A percentile compares a stretch with the other conserved stretches of the same genome.
These are phyloP conservation scores for Fraxinus ornus DNA, from an alignment of 305 asterid genomes.

Conservation along the genomic window DNA sequence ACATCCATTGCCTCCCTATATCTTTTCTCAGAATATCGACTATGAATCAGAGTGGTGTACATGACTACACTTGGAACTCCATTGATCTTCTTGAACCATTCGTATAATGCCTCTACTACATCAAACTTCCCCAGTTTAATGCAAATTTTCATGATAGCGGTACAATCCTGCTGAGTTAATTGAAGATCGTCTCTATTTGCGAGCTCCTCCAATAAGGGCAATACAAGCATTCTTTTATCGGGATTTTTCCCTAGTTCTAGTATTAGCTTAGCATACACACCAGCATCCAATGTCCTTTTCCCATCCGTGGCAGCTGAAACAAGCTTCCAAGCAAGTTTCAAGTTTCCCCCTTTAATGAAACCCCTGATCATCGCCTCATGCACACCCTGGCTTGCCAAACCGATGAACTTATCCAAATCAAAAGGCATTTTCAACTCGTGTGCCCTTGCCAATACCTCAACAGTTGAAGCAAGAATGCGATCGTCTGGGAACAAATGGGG, in stretches of 20 bases:
- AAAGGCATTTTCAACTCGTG: constrained; percentile 72
- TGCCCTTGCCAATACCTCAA: constrained; percentile 75
- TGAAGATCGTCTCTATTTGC: constrained; percentile 69
- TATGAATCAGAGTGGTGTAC: constrained; percentile 78
- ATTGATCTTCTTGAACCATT: constrained; percentile 67
- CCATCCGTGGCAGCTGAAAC: constrained; percentile 51
- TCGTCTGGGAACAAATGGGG: constrained; percentile 82
- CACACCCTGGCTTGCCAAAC: constrained; percentile 60
- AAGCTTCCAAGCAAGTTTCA: constrained; percentile 65
- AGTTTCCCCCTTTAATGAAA: constrained; percentile 71
- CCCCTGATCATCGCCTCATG: constrained; percentile 83
- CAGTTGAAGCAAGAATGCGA: constrained; percentile 77
- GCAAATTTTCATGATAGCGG: constrained; percentile 79
- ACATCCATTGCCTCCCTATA: constrained; percentile 73
- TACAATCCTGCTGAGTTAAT: constrained; percentile 69
- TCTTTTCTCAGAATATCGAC: constrained; percentile 56
- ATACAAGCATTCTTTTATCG: constrained; percentile 44
- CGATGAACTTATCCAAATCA: constrained; percentile 50
- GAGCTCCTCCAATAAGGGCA: constrained; percentile 74
- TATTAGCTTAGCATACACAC: constrained; percentile 77
- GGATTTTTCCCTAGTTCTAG: constrained; percentile 69
- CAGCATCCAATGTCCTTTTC: constrained; percentile 52
- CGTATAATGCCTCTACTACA: constrained; percentile 68
- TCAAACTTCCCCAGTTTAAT: constrained; percentile 59
- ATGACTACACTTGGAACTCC: constrained; percentile 61